Conservation (phyloP, 176 grass and related monocot species). For the Oryza rufipogon region DNA sequence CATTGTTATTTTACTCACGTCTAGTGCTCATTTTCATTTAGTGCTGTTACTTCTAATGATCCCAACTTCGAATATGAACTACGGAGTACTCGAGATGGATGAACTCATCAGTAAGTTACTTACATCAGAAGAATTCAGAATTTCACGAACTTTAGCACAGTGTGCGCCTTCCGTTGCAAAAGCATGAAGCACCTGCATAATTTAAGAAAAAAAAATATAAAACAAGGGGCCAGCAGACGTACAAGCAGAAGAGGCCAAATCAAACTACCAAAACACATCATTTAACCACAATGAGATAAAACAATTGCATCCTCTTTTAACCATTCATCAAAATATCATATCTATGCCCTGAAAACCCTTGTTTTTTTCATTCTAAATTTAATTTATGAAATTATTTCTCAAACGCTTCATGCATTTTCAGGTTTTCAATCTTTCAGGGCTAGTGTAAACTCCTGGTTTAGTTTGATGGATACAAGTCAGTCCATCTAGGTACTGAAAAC, state of each 20-base stretch:
- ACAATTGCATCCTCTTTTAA: not conserved
- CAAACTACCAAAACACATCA: not conserved
- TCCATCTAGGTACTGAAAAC: not conserved
- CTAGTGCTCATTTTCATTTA: not conserved
- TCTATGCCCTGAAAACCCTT: slow-evolving; percentile 1
- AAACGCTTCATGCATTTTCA: slow-evolving; percentile 22
- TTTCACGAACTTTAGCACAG: slow-evolving; percentile 93
- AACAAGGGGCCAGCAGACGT: not conserved
- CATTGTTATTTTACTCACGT: not conserved
- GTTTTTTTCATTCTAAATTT: not conserved
- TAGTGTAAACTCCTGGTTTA: not conserved
- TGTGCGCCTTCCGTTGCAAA: slow-evolving; percentile 98
- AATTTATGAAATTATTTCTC: slow-evolving; percentile 3
- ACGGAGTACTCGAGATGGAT: not conserved
- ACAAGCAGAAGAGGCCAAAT: not conserved
- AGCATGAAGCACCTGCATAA: slow-evolving; percentile 89
- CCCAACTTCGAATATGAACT: slow-evolving; percentile 17
- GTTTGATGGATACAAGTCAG: not conserved
- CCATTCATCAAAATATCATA: not conserved
- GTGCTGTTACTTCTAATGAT: slow-evolving; percentile 15
- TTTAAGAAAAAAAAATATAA: slow-evolving; percentile 5
- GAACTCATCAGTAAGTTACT: slow-evolving; percentile 34
- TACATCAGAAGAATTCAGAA: slow-evolving; percentile 88
- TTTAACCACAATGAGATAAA: not conserved
- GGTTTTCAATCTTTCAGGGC: slow-evolving; percentile 21